These are phyloP conservation scores for Globisporangium mamillatum DNA, from an alignment of 352 stramenopile genomes.

Conservation along the genomic window DNA sequence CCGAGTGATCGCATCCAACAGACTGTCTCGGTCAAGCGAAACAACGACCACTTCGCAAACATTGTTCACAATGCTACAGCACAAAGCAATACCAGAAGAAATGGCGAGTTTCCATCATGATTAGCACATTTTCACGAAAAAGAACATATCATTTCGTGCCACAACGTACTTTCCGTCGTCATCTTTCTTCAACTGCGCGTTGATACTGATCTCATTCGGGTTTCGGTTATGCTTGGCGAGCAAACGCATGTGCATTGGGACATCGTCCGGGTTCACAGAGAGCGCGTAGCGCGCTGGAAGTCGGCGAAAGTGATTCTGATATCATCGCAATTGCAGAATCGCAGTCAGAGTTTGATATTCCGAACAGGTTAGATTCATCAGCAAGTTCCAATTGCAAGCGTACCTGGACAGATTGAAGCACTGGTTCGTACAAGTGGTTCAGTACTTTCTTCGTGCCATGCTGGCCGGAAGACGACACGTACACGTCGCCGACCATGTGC, in stretches of 20 bases:
- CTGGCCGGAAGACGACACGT: constrained; percentile 65
- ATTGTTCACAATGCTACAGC: constrained; percentile 60
- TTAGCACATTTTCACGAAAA: background rate
- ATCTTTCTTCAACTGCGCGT: constrained; percentile 82
- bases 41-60: constrained; percentile 84
- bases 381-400: background rate
- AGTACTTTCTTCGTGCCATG: constrained; percentile 74
- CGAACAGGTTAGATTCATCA: background rate
- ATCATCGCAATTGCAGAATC: background rate
- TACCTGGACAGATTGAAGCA: constrained; percentile 78
- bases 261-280: constrained; percentile 83
- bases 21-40: constrained; percentile 69
- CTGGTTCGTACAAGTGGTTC: constrained; percentile 84
- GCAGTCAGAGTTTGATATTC: background rate
- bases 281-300: constrained; percentile 81
- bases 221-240: constrained; percentile 79
- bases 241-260: constrained; percentile 86
- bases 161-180: constrained; percentile 78
- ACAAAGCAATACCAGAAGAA: background rate
- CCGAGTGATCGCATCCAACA: constrained; percentile 77
- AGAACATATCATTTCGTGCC: background rate
- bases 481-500: constrained; percentile 87
- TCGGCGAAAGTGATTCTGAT: constrained; percentile 68
- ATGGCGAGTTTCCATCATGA: background rate
- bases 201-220: constrained; percentile 79